Conservation (phyloP, 495 filamentous ascomycete species). For the Durotheca rogersii region DNA sequence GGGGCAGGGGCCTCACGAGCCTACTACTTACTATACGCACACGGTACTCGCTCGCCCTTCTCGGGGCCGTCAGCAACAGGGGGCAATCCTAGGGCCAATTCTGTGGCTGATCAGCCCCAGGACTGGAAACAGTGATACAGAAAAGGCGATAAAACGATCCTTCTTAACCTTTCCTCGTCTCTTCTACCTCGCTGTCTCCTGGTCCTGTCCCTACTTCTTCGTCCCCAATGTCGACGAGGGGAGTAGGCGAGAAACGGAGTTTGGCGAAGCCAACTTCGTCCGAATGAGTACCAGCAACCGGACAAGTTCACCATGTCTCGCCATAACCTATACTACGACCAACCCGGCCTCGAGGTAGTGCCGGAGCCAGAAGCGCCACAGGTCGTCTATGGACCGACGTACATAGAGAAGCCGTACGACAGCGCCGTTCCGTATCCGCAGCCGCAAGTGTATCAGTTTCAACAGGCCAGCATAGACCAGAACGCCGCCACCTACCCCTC, state of each 20-base stretch:
- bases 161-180: conserved; percentile 6
- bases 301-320: conserved; percentile 7
- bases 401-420: conserved; percentile 12
- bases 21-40: too few species aligned
- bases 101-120: not conserved
- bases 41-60: conserved; percentile 1
- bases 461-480: conserved; percentile 9
- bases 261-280: conserved; percentile 8
- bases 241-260: conserved; percentile 2
- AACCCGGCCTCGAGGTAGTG: conserved; percentile 21
- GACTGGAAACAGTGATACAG: not conserved
- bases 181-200: not conserved
- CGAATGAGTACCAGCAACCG: not conserved
- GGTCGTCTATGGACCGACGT: conserved; percentile 16
- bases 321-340: not conserved
- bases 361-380: conserved; percentile 14
- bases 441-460: not conserved
- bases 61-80: conserved; percentile 6
- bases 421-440: conserved; percentile 9
- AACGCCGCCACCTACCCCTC: conserved; percentile 9
- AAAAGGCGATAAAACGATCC: conserved; percentile 1
- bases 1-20: not conserved
- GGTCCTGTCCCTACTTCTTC: not conserved
- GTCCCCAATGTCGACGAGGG: conserved; percentile 6
- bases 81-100: not conserved